Evolutionary conservation across 495 filamentous ascomycete genomes (phyloP).

Genomic region (Lepraria neglecta): DNA sequence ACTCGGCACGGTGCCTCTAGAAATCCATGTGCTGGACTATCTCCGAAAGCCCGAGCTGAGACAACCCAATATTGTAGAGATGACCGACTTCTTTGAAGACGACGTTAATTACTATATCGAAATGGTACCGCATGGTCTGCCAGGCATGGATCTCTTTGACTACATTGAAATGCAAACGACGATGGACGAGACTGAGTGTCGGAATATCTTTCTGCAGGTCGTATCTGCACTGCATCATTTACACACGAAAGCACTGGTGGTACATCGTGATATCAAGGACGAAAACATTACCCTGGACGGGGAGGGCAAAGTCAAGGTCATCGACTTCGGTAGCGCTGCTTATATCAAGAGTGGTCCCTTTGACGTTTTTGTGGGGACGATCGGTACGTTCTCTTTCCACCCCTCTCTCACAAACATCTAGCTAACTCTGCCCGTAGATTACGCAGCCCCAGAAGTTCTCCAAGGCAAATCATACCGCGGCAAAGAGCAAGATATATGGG

Average conservation of each 20-base stretch:
- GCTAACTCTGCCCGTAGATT: constrained; percentile 54
- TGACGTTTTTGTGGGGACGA: constrained; percentile 98
- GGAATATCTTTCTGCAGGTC: constrained; percentile 92
- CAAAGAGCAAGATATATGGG: constrained; percentile 98
- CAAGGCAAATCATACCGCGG: constrained; percentile 87
- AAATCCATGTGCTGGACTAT: constrained; percentile 96
- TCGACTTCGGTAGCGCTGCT: constrained; percentile 95
- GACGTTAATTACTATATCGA: constrained; percentile 98
- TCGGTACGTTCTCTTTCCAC: constrained; percentile 57
- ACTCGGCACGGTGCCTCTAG: constrained; percentile 92
- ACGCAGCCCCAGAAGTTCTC: constrained; percentile 95
- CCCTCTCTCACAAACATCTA: constrained; percentile 3
- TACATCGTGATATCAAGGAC: constrained; percentile 98
- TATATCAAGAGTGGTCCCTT: constrained; percentile 98
- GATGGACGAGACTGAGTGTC: constrained; percentile 91
- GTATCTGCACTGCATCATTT: constrained; percentile 83
- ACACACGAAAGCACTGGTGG: constrained; percentile 84
- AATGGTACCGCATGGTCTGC: constrained; percentile 91
- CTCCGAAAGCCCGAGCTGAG: constrained; percentile 77
- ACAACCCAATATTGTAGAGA: constrained; percentile 96
- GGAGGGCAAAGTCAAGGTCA: constrained; percentile 91
- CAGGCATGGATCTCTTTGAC: constrained; percentile 98
- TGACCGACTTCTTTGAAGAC: constrained; percentile 98
- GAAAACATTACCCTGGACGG: constrained; percentile 96
- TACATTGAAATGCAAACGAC: constrained; percentile 95